Conservation (phyloP, 2,329 filamentous ascomycete species). For the Fusarium pininemorale region DNA sequence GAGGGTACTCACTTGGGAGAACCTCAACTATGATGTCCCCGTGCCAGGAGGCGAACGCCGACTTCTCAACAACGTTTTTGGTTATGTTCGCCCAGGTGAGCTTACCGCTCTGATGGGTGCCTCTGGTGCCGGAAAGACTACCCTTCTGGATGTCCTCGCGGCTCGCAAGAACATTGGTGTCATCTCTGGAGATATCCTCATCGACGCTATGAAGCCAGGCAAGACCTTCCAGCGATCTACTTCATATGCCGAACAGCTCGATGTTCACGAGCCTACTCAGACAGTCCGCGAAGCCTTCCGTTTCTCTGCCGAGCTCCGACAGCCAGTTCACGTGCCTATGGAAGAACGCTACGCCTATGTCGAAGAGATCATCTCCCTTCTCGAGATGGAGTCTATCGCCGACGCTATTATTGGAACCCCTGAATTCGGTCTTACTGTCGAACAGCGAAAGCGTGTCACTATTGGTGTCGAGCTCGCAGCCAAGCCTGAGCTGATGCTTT, state of each 20-base stretch:
- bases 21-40: slow-evolving; percentile 80
- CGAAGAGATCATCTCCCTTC: slow-evolving; percentile 67
- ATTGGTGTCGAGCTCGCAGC: slow-evolving; percentile 91
- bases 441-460: slow-evolving; percentile 79
- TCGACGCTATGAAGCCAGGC: slow-evolving; percentile 65
- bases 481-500: slow-evolving; percentile 79
- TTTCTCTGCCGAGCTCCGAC: slow-evolving; percentile 70
- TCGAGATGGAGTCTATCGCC: slow-evolving; percentile 68
- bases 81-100: slow-evolving; percentile 79
- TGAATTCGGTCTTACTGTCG: slow-evolving; percentile 75
- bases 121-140: slow-evolving; percentile 89
- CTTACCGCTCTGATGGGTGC: slow-evolving; percentile 84
- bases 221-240: slow-evolving; percentile 70
- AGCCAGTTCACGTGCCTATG: slow-evolving; percentile 62
- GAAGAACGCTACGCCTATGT: slow-evolving; percentile 68
- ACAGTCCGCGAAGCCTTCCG: slow-evolving; percentile 71
- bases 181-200: slow-evolving; percentile 64
- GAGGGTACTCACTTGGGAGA: slow-evolving; percentile 85
- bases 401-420: slow-evolving; percentile 67
- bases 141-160: slow-evolving; percentile 79
- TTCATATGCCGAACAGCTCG: slow-evolving; percentile 70
- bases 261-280: slow-evolving; percentile 69
- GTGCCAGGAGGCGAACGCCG: slow-evolving; percentile 65
- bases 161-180: slow-evolving; percentile 69
- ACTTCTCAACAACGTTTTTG: slow-evolving; percentile 66